phyloP scores from a whole-genome alignment of 2,329 filamentous ascomycete genomes.

The Colletotrichum filicis region DNA sequence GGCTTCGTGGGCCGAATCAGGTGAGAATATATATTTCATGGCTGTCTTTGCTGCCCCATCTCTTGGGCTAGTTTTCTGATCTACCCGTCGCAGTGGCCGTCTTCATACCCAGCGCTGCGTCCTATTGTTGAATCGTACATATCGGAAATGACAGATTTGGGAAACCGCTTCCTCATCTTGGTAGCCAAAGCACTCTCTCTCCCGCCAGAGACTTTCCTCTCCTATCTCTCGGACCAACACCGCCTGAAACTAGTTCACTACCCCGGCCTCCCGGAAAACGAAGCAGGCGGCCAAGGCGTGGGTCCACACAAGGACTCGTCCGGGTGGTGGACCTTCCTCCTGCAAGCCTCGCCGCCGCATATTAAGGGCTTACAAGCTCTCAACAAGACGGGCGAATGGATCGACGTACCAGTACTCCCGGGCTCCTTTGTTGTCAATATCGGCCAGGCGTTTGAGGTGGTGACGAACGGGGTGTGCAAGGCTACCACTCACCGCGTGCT shows the following conservation, averaged over 20 bases:
- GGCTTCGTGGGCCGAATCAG: conserved; percentile 60
- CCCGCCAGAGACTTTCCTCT: conserved; percentile 57
- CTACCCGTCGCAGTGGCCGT: conserved; percentile 51
- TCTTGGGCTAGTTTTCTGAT: background rate
- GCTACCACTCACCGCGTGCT: conserved; percentile 62
- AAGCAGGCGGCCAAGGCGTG: conserved; percentile 59
- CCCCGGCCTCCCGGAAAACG: conserved; percentile 43
- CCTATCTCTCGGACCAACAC: conserved; percentile 67
- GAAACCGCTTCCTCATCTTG: conserved; percentile 64
- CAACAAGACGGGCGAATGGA: conserved; percentile 58
- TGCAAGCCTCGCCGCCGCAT: conserved; percentile 66
- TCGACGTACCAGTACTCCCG: conserved; percentile 58
- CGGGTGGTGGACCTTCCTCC: conserved; percentile 73
- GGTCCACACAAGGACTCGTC: conserved; percentile 72
- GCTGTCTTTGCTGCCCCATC: background rate
- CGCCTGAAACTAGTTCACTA: conserved; percentile 69
- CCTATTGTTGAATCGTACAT: conserved; percentile 60
- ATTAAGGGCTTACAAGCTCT: conserved; percentile 63
- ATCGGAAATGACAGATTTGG: conserved; percentile 58
- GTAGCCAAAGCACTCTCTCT: conserved; percentile 66
- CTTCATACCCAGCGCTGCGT: conserved; percentile 46
- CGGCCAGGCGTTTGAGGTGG: conserved; percentile 68
- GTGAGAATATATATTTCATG: conserved; percentile 39
- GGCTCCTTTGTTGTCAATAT: conserved; percentile 68
- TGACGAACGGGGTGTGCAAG: conserved; percentile 63